Conservation (phyloP, 768 basidiomycete species). For the Mycena venus region DNA sequence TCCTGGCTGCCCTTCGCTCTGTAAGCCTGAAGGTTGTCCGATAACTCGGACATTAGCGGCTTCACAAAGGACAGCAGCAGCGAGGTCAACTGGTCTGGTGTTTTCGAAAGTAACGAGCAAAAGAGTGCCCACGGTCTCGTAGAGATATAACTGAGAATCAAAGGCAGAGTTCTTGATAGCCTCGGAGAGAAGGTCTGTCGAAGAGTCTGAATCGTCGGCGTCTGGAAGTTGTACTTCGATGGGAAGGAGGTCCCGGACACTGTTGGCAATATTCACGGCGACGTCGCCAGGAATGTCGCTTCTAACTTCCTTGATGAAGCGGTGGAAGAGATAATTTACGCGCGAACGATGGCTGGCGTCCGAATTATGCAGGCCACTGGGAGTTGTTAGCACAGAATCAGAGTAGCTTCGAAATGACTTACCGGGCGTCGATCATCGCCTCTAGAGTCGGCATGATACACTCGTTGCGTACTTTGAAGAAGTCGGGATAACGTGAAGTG, state of each 20-base stretch:
- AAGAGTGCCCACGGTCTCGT: slow-evolving; percentile 92
- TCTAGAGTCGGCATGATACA: slow-evolving; percentile 90
- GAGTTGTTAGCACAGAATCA: slow-evolving; percentile 7
- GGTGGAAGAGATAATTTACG: slow-evolving; percentile 92
- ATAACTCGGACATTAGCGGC: slow-evolving; percentile 84
- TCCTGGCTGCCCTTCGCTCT: slow-evolving; percentile 72
- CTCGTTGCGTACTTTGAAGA: slow-evolving; percentile 94
- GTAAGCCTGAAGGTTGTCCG: slow-evolving; percentile 66
- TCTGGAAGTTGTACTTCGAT: slow-evolving; percentile 85
- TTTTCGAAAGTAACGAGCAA: slow-evolving; percentile 79
- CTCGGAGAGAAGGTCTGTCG: slow-evolving; percentile 77
- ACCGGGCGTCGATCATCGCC: slow-evolving; percentile 90
- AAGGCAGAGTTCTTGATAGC: slow-evolving; percentile 84
- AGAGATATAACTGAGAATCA: slow-evolving; percentile 93
- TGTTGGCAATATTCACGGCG: slow-evolving; percentile 77
- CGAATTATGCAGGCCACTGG: slow-evolving; percentile 88
- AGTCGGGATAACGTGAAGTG: slow-evolving; percentile 91
- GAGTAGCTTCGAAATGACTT: slow-evolving; percentile 41
- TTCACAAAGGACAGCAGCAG: slow-evolving; percentile 84
- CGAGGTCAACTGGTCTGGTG: slow-evolving; percentile 74
- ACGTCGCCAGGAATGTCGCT: slow-evolving; percentile 83
- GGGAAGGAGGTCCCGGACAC: slow-evolving; percentile 80
- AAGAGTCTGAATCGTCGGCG: slow-evolving; percentile 74
- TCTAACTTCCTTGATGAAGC: slow-evolving; percentile 88
- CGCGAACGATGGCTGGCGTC: slow-evolving; percentile 79